A percentile compares a stretch with the other conserved stretches of the same genome.
Conservation (phyloP, 371 early-diverging fungal genomes). For the Catenaria anguillulae region DNA sequence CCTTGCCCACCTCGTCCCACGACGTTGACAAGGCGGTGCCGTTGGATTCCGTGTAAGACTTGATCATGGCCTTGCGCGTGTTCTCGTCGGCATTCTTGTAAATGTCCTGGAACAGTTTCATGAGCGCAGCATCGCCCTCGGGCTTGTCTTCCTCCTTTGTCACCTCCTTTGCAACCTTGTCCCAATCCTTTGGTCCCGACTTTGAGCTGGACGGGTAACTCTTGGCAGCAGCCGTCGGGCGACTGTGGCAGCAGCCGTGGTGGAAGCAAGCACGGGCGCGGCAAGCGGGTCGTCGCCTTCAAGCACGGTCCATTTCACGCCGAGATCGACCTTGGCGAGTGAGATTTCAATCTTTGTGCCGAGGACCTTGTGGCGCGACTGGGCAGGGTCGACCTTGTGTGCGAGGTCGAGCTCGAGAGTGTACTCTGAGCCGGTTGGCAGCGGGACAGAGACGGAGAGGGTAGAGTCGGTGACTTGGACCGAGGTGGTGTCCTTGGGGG, state of each 20-base stretch:
- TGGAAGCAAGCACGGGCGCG: background rate
- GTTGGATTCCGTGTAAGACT: slow-evolving; percentile 86
- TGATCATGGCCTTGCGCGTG: slow-evolving; percentile 91
- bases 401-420: slow-evolving; percentile 61
- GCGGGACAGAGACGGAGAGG: slow-evolving; percentile 59
- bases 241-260: background rate
- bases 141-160: slow-evolving; percentile 59
- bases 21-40: slow-evolving; percentile 93
- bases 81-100: slow-evolving; percentile 85
- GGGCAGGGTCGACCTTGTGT: slow-evolving; percentile 53
- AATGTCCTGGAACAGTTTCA: slow-evolving; percentile 79
- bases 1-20: slow-evolving; percentile 83
- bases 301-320: slow-evolving; percentile 60
- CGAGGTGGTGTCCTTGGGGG: slow-evolving; percentile 44
- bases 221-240: slow-evolving; percentile 10
- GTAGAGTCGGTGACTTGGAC: slow-evolving; percentile 45
- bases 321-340: slow-evolving; percentile 56
- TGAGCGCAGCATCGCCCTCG: slow-evolving; percentile 73
- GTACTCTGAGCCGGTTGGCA: slow-evolving; percentile 60
- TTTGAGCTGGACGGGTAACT: slow-evolving; percentile 27
- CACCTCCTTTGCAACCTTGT: slow-evolving; percentile 46
- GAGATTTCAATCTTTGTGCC: slow-evolving; percentile 88
- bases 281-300: slow-evolving; percentile 45
- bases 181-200: slow-evolving; percentile 55
- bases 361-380: slow-evolving; percentile 51